Percentiles rank a stretch among this genome's conserved stretches.
These are phyloP conservation scores for Suillus placidus DNA, from an alignment of 768 basidiomycete species.

Conservation along the genomic window DNA sequence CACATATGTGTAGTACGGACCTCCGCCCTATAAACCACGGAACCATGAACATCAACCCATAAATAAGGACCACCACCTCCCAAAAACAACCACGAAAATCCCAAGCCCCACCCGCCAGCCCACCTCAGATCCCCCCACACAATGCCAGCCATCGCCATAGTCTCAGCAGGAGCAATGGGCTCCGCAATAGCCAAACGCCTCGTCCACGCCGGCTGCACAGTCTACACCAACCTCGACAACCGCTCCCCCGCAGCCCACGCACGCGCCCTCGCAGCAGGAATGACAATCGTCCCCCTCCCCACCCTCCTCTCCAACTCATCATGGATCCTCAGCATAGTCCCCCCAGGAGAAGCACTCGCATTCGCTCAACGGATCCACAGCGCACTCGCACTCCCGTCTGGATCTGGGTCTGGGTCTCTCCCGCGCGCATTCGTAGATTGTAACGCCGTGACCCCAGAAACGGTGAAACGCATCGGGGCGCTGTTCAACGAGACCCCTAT, in stretches of 20 bases:
- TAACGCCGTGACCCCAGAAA: slow-evolving; percentile 57
- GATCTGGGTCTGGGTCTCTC: no score
- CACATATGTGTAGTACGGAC: not conserved
- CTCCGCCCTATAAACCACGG: slow-evolving; percentile 1
- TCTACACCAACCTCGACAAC: slow-evolving; percentile 54
- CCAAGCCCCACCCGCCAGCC: not conserved
- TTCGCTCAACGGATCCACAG: slow-evolving; percentile 37
- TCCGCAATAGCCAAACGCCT: slow-evolving; percentile 50
- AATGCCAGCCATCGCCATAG: slow-evolving; percentile 43
- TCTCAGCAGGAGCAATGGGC: slow-evolving; percentile 64
- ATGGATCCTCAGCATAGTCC: slow-evolving; percentile 56
- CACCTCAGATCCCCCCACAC: no score
- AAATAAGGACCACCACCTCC: not conserved
- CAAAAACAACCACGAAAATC: not conserved
- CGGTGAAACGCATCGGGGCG: slow-evolving; percentile 45
- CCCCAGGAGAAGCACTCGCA: slow-evolving; percentile 49
- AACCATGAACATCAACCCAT: not conserved
- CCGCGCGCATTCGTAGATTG: slow-evolving; percentile 50
- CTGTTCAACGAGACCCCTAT: slow-evolving; percentile 40
- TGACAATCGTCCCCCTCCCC: slow-evolving; percentile 40
- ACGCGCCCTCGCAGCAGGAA: slow-evolving; percentile 53
- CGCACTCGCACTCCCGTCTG: not conserved
- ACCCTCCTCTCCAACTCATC: slow-evolving; percentile 35
- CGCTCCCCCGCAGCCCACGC: slow-evolving; percentile 49
- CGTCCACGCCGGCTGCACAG: slow-evolving; percentile 45